Conservation (phyloP, 2,329 filamentous ascomycete genomes). For the Aureobasidium sp. region DNA sequence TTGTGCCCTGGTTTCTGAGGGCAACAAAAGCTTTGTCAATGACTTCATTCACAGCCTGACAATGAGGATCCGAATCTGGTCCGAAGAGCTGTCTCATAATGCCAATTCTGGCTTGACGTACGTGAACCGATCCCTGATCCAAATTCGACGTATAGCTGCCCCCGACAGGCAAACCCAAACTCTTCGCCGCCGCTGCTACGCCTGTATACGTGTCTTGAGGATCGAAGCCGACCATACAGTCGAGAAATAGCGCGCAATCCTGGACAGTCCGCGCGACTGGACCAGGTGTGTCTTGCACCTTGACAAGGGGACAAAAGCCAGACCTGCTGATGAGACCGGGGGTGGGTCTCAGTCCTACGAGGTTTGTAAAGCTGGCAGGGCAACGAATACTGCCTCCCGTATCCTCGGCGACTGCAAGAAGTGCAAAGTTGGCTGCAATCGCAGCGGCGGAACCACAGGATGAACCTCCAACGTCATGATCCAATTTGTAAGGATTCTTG, state of each 20-base stretch:
- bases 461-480: not conserved
- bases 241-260: constrained; percentile 27
- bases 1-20: constrained; percentile 20
- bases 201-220: constrained; percentile 24
- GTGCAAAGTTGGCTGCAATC: constrained; percentile 9
- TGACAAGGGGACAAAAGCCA: constrained; percentile 25
- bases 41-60: constrained; percentile 23
- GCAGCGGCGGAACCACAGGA: constrained; percentile 6
- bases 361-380: constrained; percentile 5
- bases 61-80: constrained; percentile 19
- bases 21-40: constrained; percentile 20
- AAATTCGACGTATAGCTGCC: constrained; percentile 26
- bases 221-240: constrained; percentile 26
- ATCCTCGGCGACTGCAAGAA: constrained; percentile 13
- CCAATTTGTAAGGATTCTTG: constrained; percentile 1
- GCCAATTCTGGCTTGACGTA: constrained; percentile 23
- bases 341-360: constrained; percentile 10
- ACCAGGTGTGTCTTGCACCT: constrained; percentile 27
- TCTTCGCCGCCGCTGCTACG: constrained; percentile 20
- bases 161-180: constrained; percentile 19
- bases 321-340: constrained; percentile 17
- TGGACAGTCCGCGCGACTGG: constrained; percentile 27
- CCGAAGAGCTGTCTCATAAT: constrained; percentile 26
- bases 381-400: constrained; percentile 5
- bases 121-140: constrained; percentile 9